Conservation (phyloP, 768 basidiomycete genomes). For the Suillus brevipes region DNA sequence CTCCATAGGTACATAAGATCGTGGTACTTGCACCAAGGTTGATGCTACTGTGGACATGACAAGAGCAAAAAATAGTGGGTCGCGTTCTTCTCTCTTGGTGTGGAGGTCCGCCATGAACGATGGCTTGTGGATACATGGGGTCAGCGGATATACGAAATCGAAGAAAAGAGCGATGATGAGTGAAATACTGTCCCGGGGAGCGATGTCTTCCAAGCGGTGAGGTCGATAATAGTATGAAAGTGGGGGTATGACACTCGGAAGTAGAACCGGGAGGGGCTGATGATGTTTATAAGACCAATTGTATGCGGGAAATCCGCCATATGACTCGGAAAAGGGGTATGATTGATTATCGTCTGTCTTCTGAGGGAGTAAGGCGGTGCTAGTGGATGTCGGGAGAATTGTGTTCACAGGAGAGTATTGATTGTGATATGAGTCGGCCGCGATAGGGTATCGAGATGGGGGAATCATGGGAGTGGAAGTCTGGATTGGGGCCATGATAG, state of each 20-base stretch:
- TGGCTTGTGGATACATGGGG: constrained; percentile 88
- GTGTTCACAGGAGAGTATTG: constrained; percentile 47
- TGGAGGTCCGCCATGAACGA: constrained; percentile 91
- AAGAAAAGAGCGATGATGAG: constrained; percentile 88
- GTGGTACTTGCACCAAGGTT: constrained; percentile 85
- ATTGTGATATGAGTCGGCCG: constrained; percentile 65
- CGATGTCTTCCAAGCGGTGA: constrained; percentile 77
- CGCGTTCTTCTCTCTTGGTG: constrained; percentile 75
- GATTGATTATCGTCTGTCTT: constrained; percentile 46
- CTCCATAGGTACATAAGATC: constrained; percentile 87
- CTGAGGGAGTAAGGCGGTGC: constrained; percentile 35
- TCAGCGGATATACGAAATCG: constrained; percentile 90
- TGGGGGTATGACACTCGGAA: constrained; percentile 50
- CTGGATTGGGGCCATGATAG: constrained; percentile 44
- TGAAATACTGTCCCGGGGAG: constrained; percentile 76
- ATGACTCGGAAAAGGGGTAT: constrained; percentile 49
- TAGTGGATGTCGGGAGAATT: constrained; percentile 30
- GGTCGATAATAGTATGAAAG: constrained; percentile 74
- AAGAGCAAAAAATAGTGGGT: constrained; percentile 87
- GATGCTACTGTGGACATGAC: constrained; percentile 89
- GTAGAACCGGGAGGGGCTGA: constrained; percentile 44
- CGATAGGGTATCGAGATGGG: constrained; percentile 70
- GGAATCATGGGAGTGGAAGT: constrained; percentile 44
- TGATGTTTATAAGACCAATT: constrained; percentile 75
- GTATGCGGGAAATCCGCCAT: constrained; percentile 64